Percentiles rank a stretch among this genome's conserved stretches.
These are phyloP conservation scores for Phytopythium mirpurense DNA, from an alignment of 352 stramenopile genomes.

Conservation along the genomic window DNA sequence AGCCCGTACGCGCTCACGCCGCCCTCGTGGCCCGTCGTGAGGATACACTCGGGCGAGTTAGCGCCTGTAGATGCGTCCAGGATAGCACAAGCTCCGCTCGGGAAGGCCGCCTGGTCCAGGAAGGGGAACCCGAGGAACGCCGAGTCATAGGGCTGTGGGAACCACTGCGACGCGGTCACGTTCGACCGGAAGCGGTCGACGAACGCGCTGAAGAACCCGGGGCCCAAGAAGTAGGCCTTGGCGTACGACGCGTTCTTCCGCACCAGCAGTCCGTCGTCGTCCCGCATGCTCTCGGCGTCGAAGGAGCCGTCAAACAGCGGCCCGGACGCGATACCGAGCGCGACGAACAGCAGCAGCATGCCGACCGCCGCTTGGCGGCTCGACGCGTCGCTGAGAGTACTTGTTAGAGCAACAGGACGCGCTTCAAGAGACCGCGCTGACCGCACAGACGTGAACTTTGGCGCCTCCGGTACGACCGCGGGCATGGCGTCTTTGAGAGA, in stretches of 20 bases:
- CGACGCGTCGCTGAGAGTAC: constrained; percentile 6
- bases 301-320: constrained; percentile 25
- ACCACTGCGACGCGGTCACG: constrained; percentile 15
- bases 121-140: constrained; percentile 28
- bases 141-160: constrained; percentile 20
- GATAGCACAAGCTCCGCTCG: constrained; percentile 21
- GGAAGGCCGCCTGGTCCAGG: constrained; percentile 11
- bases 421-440: not conserved
- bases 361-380: constrained; percentile 11
- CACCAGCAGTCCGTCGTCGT: constrained; percentile 19
- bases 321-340: constrained; percentile 18
- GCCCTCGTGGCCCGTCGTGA: constrained; percentile 31
- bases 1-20: constrained; percentile 31
- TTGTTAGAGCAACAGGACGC: not conserved
- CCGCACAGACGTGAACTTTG: not conserved
- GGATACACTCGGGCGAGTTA: constrained; percentile 24
- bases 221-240: constrained; percentile 24
- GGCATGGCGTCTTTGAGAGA: no score
- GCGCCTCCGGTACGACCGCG: not conserved
- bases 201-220: constrained; percentile 19
- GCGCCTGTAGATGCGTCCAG: constrained; percentile 6
- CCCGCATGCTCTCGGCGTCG: constrained; percentile 20
- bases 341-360: constrained; percentile 20
- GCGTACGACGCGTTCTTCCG: constrained; percentile 37
- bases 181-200: constrained; percentile 18